These are phyloP conservation scores for Phaffomyces antillensis DNA, from an alignment of 805 yeast species.

Conservation along the genomic window DNA sequence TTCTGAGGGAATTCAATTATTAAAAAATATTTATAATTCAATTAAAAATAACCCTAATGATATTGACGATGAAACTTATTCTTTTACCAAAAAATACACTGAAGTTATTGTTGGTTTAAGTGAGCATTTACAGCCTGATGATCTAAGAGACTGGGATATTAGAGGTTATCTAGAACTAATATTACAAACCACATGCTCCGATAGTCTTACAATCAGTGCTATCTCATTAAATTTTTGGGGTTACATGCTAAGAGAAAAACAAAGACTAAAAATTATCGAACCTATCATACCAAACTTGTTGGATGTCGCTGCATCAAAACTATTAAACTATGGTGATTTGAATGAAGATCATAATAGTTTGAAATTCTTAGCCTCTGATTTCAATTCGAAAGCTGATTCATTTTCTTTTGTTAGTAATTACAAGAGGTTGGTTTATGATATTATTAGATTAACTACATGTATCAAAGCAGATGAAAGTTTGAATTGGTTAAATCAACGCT, in stretches of 20 bases:
- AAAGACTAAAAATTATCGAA: conserved; percentile 44
- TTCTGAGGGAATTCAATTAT: conserved; percentile 63
- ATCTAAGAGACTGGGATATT: conserved; percentile 48
- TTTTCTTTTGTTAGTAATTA: conserved; percentile 72
- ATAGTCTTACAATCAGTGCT: conserved; percentile 85
- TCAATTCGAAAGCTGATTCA: conserved; percentile 79
- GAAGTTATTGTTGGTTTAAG: conserved; percentile 88
- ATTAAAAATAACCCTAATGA: conserved; percentile 55
- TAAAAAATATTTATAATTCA: conserved; percentile 54
- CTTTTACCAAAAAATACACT: conserved; percentile 80
- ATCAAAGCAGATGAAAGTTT: conserved; percentile 76
- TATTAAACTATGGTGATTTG: conserved; percentile 63
- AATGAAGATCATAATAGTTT: conserved; percentile 59
- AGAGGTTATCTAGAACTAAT: conserved; percentile 66
- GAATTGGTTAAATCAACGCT: conserved; percentile 69
- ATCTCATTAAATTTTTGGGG: conserved; percentile 94
- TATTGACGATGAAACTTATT: conserved; percentile 72
- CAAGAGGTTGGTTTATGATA: conserved; percentile 81
- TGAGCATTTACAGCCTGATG: conserved; percentile 57
- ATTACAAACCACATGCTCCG: conserved; percentile 72
- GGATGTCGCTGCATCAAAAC: conserved; percentile 69
- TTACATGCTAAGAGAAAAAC: conserved; percentile 73
- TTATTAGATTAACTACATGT: conserved; percentile 82
- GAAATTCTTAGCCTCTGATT: conserved; percentile 72
- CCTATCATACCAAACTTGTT: conserved; percentile 59